Evolutionary conservation across 352 stramenopile genomes (phyloP).

Genomic region (Globisporangium spinosum): DNA sequence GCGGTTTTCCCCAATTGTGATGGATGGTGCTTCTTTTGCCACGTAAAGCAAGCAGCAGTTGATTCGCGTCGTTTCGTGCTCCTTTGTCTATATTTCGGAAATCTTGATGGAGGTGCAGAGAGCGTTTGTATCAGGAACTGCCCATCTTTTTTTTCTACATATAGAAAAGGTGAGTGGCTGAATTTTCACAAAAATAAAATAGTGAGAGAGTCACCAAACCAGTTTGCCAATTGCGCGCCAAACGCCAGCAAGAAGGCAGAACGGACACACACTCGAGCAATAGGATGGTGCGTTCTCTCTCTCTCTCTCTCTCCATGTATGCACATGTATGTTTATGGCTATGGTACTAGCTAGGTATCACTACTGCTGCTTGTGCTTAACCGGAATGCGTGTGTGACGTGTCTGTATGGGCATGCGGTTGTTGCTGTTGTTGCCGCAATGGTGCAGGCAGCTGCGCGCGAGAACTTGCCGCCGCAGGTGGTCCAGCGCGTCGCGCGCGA

Average conservation of each 20-base stretch:
- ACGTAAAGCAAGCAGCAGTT: not conserved
- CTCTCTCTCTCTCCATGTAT: not conserved
- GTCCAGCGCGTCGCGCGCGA: slow-evolving; percentile 91
- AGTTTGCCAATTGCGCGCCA: slow-evolving; percentile 11
- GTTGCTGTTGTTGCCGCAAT: not conserved
- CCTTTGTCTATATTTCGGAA: not conserved
- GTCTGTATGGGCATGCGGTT: not conserved
- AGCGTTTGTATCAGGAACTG: not conserved
- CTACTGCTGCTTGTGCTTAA: not conserved
- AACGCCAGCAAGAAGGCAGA: not conserved
- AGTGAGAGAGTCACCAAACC: not conserved
- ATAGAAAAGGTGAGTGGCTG: not conserved
- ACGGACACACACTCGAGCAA: not conserved
- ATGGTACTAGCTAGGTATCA: not conserved
- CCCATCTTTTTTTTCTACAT: not conserved
- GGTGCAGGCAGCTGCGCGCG: slow-evolving; percentile 25
- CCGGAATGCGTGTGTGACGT: not conserved
- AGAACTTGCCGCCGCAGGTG: slow-evolving; percentile 86
- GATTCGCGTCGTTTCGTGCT: slow-evolving; percentile 14
- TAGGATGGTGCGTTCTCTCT: not conserved
- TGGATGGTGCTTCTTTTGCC: not conserved
- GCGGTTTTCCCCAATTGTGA: not conserved
- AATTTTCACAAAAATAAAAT: slow-evolving; percentile 5
- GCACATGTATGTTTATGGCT: not conserved
- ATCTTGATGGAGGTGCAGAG: not conserved